Evolutionary conservation across 2,329 filamentous ascomycete genomes (phyloP).

Genomic region (Fusarium brevicatenulatum): DNA sequence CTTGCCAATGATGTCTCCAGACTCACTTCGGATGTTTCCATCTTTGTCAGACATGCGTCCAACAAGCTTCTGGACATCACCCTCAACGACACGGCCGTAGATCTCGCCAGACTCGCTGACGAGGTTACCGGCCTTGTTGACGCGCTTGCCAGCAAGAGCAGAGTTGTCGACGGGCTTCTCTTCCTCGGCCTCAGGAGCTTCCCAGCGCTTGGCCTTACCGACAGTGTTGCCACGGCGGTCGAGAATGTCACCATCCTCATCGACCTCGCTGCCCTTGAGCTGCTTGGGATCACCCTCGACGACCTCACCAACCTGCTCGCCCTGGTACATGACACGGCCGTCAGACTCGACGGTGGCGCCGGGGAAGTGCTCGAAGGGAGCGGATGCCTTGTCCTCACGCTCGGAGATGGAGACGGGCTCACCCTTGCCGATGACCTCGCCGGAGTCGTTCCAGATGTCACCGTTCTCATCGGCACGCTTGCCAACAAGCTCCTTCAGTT

Average conservation of each 20-base stretch:
- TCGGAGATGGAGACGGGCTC: constrained; percentile 67
- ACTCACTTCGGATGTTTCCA: constrained; percentile 77
- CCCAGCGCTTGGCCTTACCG: constrained; percentile 75
- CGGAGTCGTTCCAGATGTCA: constrained; percentile 76
- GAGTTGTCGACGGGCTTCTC: constrained; percentile 70
- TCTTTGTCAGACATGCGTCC: constrained; percentile 78
- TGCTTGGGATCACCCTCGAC: constrained; percentile 72
- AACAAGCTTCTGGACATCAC: constrained; percentile 69
- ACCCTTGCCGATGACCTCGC: constrained; percentile 73
- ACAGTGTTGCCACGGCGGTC: constrained; percentile 74
- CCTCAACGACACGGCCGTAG: constrained; percentile 74
- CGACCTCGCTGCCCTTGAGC: constrained; percentile 72
- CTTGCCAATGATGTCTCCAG: constrained; percentile 74
- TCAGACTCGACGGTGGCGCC: constrained; percentile 63
- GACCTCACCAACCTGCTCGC: constrained; percentile 67
- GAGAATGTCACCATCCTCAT: constrained; percentile 74
- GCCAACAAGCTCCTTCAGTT: constrained; percentile 70
- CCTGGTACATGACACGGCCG: constrained; percentile 63
- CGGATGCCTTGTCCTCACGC: constrained; percentile 59
- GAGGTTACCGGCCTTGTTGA: constrained; percentile 75
- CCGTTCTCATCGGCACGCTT: constrained; percentile 73
- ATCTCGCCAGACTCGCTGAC: constrained; percentile 65
- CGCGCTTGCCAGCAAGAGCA: constrained; percentile 72
- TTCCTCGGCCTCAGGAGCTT: constrained; percentile 58
- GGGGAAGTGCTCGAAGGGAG: constrained; percentile 69